These are phyloP conservation scores for Daldinia concentrica DNA, from an alignment of 495 filamentous ascomycete genomes.

Conservation along the genomic window DNA sequence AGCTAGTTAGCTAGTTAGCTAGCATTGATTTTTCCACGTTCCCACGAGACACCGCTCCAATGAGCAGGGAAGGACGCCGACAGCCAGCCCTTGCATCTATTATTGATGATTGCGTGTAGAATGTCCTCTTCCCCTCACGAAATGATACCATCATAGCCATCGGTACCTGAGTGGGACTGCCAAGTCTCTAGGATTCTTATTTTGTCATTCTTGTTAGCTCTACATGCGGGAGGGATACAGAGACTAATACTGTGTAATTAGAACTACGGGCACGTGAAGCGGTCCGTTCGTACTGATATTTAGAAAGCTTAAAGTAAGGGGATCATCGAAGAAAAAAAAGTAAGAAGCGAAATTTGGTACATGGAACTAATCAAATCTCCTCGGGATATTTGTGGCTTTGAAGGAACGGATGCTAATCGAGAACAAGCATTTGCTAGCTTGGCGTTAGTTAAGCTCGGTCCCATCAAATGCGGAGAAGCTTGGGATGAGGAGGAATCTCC, in stretches of 20 bases:
- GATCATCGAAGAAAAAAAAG: neutral
- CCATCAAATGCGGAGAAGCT: conserved; percentile 29
- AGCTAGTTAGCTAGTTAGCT: neutral
- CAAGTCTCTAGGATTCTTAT: conserved; percentile 14
- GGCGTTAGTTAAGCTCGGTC: neutral
- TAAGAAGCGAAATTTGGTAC: neutral
- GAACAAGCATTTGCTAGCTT: conserved; percentile 24
- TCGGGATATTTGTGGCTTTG: neutral
- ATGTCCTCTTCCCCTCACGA: neutral
- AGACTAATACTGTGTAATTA: neutral
- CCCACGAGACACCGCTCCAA: conserved; percentile 4
- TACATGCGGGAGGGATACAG: neutral
- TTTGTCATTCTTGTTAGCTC: conserved; percentile 8
- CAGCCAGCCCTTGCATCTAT: conserved; percentile 1
- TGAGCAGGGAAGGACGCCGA: conserved; percentile 11
- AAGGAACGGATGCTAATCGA: conserved; percentile 12
- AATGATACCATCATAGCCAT: neutral
- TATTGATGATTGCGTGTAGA: conserved; percentile 5
- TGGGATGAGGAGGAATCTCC: neutral
- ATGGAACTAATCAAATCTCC: neutral
- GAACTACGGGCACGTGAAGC: neutral
- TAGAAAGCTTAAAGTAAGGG: conserved; percentile 2
- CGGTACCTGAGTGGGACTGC: conserved; percentile 21
- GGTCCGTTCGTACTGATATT: conserved; percentile 7
- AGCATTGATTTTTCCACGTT: neutral